These are phyloP conservation scores for Batrachochytrium dendrobatidis DNA, from an alignment of 371 early-diverging fungal genomes.

Conservation along the genomic window DNA sequence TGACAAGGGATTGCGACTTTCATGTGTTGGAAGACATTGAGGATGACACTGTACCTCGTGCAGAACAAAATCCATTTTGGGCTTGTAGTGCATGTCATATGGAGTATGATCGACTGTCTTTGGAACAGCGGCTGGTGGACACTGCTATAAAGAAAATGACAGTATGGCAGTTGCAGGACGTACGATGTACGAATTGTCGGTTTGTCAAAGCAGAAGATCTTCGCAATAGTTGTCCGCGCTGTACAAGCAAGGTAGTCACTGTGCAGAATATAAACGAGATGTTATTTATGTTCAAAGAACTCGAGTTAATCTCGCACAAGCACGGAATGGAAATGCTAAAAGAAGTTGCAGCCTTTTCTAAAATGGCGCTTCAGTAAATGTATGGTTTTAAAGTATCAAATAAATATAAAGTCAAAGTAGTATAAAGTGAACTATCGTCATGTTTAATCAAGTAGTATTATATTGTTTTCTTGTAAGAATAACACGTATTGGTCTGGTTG, in stretches of 20 bases:
- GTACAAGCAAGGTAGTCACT: not conserved
- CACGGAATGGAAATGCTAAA: slow-evolving; percentile 5
- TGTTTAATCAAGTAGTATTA: too few relatives aligned
- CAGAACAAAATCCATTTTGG: slow-evolving; percentile 17
- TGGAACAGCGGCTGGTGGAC: slow-evolving; percentile 72
- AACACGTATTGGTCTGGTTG: too few relatives aligned
- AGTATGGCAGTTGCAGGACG: slow-evolving; percentile 79
- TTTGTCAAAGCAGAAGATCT: slow-evolving; percentile 70
- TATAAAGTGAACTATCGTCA: too few relatives aligned
- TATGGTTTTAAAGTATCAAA: too few relatives aligned
- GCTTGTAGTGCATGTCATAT: slow-evolving; percentile 61
- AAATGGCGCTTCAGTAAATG: too few relatives aligned
- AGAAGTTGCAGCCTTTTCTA: too few relatives aligned
- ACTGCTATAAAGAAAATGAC: slow-evolving; percentile 54
- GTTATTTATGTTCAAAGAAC: not conserved
- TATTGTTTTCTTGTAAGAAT: too few relatives aligned
- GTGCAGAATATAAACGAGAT: not conserved
- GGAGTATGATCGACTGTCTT: slow-evolving; percentile 61
- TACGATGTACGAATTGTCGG: slow-evolving; percentile 73
- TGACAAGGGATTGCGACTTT: slow-evolving; percentile 73
- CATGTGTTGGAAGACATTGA: too few relatives aligned
- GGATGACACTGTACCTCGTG: not conserved
- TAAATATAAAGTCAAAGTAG: too few relatives aligned
- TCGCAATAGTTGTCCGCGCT: slow-evolving; percentile 1
- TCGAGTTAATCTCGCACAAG: not conserved